Evolutionary conservation across 1,284 basidiomycete species (phyloP).

Genomic region (Trichosporon asahii): DNA sequence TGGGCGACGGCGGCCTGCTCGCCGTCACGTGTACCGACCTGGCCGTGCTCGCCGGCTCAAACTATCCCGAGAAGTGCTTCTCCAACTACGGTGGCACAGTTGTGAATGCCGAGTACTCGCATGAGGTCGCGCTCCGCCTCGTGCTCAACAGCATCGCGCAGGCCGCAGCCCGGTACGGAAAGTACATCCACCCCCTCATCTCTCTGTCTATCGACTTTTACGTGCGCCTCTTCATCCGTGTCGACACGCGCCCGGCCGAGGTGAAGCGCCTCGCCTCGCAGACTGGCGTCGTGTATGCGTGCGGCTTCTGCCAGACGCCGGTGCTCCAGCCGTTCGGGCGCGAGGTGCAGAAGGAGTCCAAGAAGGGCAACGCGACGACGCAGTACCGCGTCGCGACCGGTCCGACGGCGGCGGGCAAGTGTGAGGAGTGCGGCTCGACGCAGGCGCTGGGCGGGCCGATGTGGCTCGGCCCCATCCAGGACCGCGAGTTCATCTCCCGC

Average conservation of each 20-base stretch:
- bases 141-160: conserved; percentile 81
- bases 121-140: conserved; percentile 85
- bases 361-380: conserved; percentile 57
- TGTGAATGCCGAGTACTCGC: conserved; percentile 86
- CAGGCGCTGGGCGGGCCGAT: conserved; percentile 82
- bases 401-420: conserved; percentile 60
- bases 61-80: conserved; percentile 95
- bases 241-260: conserved; percentile 72
- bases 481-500: conserved; percentile 67
- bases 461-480: conserved; percentile 90
- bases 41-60: conserved; percentile 85
- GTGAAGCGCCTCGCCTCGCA: conserved; percentile 64
- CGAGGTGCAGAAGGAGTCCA: conserved; percentile 58
- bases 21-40: conserved; percentile 97
- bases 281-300: conserved; percentile 73
- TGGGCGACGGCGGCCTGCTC: conserved; percentile 85
- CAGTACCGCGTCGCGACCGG: conserved; percentile 71
- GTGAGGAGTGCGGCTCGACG: conserved; percentile 69
- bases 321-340: conserved; percentile 76
- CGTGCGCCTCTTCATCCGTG: conserved; percentile 82
- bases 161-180: conserved; percentile 85
- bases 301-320: conserved; percentile 72
- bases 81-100: conserved; percentile 95
- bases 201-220: conserved; percentile 98
- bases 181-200: conserved; percentile 84